A percentile compares a stretch with the other conserved stretches of the same genome.
Evolutionary conservation across 2,329 filamentous ascomycete genomes (phyloP).

Genomic region (Colletotrichum neosansevieriae): DNA sequence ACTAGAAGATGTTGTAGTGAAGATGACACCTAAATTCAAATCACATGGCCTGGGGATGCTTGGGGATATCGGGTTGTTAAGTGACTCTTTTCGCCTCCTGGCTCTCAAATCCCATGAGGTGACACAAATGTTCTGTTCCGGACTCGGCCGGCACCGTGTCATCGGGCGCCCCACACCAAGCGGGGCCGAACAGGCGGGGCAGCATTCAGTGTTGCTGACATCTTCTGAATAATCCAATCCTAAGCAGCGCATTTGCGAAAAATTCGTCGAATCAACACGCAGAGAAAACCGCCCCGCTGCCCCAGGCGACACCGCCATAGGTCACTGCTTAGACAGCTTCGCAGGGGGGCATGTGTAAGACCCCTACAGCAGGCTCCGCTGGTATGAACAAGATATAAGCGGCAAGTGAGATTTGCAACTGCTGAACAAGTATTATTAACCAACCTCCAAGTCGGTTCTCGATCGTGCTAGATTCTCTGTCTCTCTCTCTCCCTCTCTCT

Average conservation of each 20-base stretch:
- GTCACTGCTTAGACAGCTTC: slow-evolving; percentile 35
- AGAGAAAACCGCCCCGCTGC: slow-evolving; percentile 6
- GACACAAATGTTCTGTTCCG: too few relatives aligned
- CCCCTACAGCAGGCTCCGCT: slow-evolving; percentile 15
- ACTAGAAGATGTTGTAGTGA: too few relatives aligned
- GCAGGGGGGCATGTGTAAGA: slow-evolving; percentile 35
- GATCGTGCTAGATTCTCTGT: slow-evolving; percentile 27
- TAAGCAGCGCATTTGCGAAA: slow-evolving; percentile 28
- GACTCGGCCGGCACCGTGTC: not conserved
- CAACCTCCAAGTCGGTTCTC: slow-evolving; percentile 34
- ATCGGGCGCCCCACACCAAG: not conserved
- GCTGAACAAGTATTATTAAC: slow-evolving; percentile 35
- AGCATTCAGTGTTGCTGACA: slow-evolving; percentile 23
- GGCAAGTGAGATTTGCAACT: slow-evolving; percentile 38
- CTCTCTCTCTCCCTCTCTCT: not conserved
- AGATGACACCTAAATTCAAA: too few relatives aligned
- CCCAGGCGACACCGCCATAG: slow-evolving; percentile 13
- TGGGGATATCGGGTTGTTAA: too few relatives aligned
- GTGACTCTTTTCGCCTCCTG: too few relatives aligned
- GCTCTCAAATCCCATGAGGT: too few relatives aligned
- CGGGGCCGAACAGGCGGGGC: slow-evolving; percentile 1
- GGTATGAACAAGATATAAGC: slow-evolving; percentile 27
- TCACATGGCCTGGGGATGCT: too few relatives aligned
- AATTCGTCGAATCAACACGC: slow-evolving; percentile 14
- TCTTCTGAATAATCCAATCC: slow-evolving; percentile 42